Evolutionary conservation across 257 asterid genomes (phyloP), one percentile per base, ranked within the genome.

Genomic region (Penstemon barbatus): DNA sequence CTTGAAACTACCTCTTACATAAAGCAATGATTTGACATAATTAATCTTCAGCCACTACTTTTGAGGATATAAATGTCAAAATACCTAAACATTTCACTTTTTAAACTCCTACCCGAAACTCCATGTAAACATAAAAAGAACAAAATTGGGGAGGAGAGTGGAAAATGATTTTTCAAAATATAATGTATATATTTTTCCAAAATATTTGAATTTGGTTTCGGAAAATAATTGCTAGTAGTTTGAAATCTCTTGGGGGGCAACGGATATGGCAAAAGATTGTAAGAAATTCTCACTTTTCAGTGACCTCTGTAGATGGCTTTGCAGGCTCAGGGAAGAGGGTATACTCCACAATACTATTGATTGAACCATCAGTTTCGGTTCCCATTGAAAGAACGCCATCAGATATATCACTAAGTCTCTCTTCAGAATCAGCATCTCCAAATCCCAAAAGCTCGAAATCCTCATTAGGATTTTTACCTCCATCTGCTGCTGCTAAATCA

Each of bases 371-470:
- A 46, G 97, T 82, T 79, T 93, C 98, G 2, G 97, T 90, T 67
- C 90, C 95, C 96, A 84, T 90, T 36, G 98, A 90, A 61, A 93
- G 96, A 78, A 81, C 96, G 8, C 99, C 82, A 80, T 93, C 99
- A 40, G 99, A 93, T 69, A 93, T 88, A 78, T 93, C 96, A 74
- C 99, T 93, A 18, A 93, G 86, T 70, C 97, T 85, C 81, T 88
- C 96, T 38, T 93, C 96, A 4, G 89, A 87, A 70, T 90, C 99
- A 5, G 73, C 88, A 69, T 88, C 99, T 67, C 90, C 97, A 8
- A 90, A 73, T 60, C 92, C 90, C 63, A 88, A 57, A 70, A 90
- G 92, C 72, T 81, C 97, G 11, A 78, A 66, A 37, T 94, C 97
- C 2, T 84, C 95, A 33, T 65, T 71, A 61, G 65, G 77, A 66